Conservation (phyloP, 2,329 filamentous ascomycete species). For the Intubia oerlemansii region DNA sequence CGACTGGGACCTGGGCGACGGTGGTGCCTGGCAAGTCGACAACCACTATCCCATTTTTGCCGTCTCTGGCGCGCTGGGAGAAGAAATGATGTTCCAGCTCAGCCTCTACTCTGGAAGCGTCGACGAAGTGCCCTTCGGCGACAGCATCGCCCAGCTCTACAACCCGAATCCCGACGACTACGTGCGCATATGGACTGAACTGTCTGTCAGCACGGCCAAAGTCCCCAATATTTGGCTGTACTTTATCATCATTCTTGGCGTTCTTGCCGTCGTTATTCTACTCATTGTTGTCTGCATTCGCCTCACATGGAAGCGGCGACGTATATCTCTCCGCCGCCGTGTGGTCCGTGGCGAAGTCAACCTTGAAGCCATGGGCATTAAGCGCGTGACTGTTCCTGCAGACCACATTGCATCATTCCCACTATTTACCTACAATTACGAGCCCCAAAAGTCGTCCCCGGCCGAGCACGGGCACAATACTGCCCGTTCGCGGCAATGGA, state of each 20-base stretch:
- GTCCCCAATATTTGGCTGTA: slow-evolving; percentile 71
- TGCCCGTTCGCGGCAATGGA: too few species aligned
- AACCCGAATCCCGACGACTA: slow-evolving; percentile 34
- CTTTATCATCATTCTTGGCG: slow-evolving; percentile 45
- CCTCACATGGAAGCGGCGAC: slow-evolving; percentile 48
- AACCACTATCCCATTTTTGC: slow-evolving; percentile 69
- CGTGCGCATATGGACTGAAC: slow-evolving; percentile 36
- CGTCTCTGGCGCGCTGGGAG: slow-evolving; percentile 45
- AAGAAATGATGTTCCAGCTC: slow-evolving; percentile 47
- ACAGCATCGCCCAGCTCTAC: slow-evolving; percentile 32
- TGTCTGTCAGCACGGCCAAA: slow-evolving; percentile 23
- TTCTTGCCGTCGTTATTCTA: slow-evolving; percentile 46
- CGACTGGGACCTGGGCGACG: slow-evolving; percentile 51
- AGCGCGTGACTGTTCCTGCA: slow-evolving; percentile 55
- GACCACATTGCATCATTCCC: slow-evolving; percentile 54
- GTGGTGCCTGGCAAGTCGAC: slow-evolving; percentile 46
- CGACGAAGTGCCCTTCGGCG: slow-evolving; percentile 34
- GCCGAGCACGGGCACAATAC: too few species aligned
- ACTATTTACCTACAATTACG: slow-evolving; percentile 51
- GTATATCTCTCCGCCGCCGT: slow-evolving; percentile 43
- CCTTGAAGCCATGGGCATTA: slow-evolving; percentile 69
- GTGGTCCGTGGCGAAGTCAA: slow-evolving; percentile 65
- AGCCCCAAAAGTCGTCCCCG: too few species aligned
- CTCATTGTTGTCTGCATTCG: slow-evolving; percentile 55
- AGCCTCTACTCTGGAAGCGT: slow-evolving; percentile 60